These are phyloP conservation scores for Margaritispora aquatica DNA, from an alignment of 495 filamentous ascomycete species.

Conservation along the genomic window DNA sequence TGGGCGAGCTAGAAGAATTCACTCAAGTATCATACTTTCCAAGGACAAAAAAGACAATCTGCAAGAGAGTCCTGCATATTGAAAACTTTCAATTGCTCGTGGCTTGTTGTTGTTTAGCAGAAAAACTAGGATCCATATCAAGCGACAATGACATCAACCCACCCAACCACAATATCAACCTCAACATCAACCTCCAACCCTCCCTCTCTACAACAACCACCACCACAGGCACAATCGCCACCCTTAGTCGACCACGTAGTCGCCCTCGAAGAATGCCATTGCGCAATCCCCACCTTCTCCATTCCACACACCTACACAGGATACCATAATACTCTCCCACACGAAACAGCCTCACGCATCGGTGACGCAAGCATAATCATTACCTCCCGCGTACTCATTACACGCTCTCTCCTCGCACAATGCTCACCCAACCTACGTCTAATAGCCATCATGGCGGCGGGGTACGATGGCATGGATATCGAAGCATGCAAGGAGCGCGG, in stretches of 20 bases:
- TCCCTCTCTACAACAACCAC: no score
- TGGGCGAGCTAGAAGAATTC: neutral
- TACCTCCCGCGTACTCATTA: constrained; percentile 31
- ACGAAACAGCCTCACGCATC: constrained; percentile 32
- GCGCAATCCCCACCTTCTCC: constrained; percentile 34
- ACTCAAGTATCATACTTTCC: no score
- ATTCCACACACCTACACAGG: constrained; percentile 33
- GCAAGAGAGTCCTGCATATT: neutral
- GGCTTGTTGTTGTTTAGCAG: neutral
- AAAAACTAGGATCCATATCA: neutral
- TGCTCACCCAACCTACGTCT: constrained; percentile 33
- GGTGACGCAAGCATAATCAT: constrained; percentile 43
- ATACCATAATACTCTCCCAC: constrained; percentile 28
- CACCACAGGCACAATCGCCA: no score
- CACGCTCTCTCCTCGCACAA: constrained; percentile 26
- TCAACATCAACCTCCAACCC: no score
- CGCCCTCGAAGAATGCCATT: constrained; percentile 39
- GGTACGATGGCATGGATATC: constrained; percentile 44
- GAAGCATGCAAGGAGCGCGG: constrained; percentile 35
- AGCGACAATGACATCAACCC: neutral
- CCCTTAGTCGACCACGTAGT: constrained; percentile 34
- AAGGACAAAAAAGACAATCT: no score
- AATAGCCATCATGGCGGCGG: constrained; percentile 41
- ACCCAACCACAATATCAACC: neutral
- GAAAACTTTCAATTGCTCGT: neutral